These are phyloP conservation scores for Stylosanthes scabra DNA, from an alignment of 331 rosid species.

Conservation along the genomic window DNA sequence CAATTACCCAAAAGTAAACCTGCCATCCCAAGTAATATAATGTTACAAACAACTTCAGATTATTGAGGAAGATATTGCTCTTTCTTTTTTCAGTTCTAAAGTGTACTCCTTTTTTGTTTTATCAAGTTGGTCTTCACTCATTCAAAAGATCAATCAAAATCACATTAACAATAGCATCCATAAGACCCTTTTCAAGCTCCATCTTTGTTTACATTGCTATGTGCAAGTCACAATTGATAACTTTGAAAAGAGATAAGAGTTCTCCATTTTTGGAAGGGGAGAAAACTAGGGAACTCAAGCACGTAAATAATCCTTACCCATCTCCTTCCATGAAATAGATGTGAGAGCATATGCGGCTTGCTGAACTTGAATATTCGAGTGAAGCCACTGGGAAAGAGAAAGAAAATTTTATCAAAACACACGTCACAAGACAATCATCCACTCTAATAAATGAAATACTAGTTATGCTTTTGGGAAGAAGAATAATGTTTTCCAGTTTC, in stretches of 20 bases:
- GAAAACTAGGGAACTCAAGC: slow-evolving; percentile 21
- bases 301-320: slow-evolving; percentile 73
- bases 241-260: not conserved
- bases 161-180: slow-evolving; percentile 1
- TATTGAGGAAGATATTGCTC: slow-evolving; percentile 11
- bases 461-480: slow-evolving; percentile 23
- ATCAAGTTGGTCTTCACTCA: slow-evolving; percentile 1
- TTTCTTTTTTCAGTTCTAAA: slow-evolving; percentile 20
- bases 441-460: slow-evolving; percentile 10
- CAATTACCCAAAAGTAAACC: slow-evolving; percentile 94
- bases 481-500: slow-evolving; percentile 18
- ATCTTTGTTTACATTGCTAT: not conserved
- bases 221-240: not conserved
- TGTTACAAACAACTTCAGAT: slow-evolving; percentile 30
- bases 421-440: slow-evolving; percentile 11
- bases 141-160: slow-evolving; percentile 18
- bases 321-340: slow-evolving; percentile 73
- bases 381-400: slow-evolving; percentile 70
- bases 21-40: slow-evolving; percentile 48
- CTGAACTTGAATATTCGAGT: slow-evolving; percentile 95
- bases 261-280: slow-evolving; percentile 25
- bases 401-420: slow-evolving; percentile 26
- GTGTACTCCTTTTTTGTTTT: slow-evolving; percentile 17
- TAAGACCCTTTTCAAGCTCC: slow-evolving; percentile 11
- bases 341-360: slow-evolving; percentile 67